Evolutionary conservation across 2,329 filamentous ascomycete species (phyloP).

Genomic region (Pyrenochaeta sp.): DNA sequence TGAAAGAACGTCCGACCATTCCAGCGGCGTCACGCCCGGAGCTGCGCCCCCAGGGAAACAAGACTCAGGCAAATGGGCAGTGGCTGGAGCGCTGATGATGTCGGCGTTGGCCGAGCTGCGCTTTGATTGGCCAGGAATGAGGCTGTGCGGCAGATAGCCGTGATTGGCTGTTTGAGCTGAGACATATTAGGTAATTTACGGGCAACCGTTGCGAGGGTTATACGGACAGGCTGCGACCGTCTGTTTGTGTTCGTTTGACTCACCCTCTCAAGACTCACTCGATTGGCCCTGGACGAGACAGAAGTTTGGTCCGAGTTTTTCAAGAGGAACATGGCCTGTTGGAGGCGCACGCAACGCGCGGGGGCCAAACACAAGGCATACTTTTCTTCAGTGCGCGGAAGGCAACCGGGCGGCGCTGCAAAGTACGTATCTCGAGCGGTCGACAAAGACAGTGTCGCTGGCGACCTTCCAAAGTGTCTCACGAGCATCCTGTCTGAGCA

Average conservation of each 20-base stretch:
- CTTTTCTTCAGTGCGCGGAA: neutral
- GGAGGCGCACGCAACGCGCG: neutral
- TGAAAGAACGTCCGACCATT: conserved; percentile 16
- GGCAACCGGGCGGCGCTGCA: too few species aligned
- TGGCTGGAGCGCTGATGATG: conserved; percentile 16
- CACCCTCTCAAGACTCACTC: neutral
- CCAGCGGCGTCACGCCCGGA: conserved; percentile 26
- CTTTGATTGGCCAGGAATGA: conserved; percentile 15
- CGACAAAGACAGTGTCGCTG: too few species aligned
- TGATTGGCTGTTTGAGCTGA: conserved; percentile 13
- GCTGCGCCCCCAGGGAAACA: conserved; percentile 27
- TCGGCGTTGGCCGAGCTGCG: conserved; percentile 6
- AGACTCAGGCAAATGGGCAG: conserved; percentile 6
- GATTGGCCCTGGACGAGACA: neutral
- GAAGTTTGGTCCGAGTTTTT: neutral
- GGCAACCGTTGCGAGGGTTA: neutral
- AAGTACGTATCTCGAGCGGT: too few species aligned
- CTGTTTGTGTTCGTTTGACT: neutral
- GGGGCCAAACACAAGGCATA: neutral
- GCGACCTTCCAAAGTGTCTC: neutral
- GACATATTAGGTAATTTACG: conserved; percentile 1
- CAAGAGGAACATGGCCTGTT: neutral
- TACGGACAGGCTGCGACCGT: neutral
- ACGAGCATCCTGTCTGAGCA: neutral
- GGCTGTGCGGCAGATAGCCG: conserved; percentile 11